phyloP scores from a whole-genome alignment of 352 stramenopile genomes.

The Globisporangium okanoganense region DNA sequence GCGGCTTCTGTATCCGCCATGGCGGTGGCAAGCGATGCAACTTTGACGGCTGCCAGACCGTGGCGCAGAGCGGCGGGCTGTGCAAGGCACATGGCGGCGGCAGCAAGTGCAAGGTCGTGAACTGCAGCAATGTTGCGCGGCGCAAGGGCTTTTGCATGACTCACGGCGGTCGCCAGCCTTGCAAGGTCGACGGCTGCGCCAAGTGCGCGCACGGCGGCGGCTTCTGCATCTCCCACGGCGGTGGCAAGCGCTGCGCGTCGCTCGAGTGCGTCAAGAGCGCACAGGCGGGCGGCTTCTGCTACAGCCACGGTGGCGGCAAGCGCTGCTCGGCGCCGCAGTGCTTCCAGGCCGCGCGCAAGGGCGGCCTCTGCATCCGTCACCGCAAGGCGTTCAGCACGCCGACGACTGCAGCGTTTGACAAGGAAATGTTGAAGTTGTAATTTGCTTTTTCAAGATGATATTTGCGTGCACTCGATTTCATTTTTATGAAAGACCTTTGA shows the following conservation, averaged over 20 bases:
- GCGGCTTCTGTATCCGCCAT: constrained; percentile 71
- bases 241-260: constrained; percentile 65
- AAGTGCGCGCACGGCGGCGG: constrained; percentile 76
- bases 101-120: constrained; percentile 67
- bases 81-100: constrained; percentile 84
- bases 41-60: constrained; percentile 49
- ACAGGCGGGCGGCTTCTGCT: constrained; percentile 73
- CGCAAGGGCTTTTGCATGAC: constrained; percentile 74
- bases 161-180: constrained; percentile 66
- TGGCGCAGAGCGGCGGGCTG: constrained; percentile 71
- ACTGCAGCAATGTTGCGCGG: constrained; percentile 56
- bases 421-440: too few species aligned
- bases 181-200: constrained; percentile 61
- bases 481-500: too few species aligned
- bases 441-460: too few species aligned
- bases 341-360: constrained; percentile 73
- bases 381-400: constrained; percentile 28
- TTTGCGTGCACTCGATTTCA: too few species aligned
- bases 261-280: constrained; percentile 58
- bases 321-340: constrained; percentile 65
- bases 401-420: too few species aligned
- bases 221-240: constrained; percentile 73
- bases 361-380: constrained; percentile 78
- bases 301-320: constrained; percentile 77
- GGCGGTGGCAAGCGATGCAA: constrained; percentile 76